These are phyloP conservation scores for Lyophyllum semitale DNA, from an alignment of 768 basidiomycete genomes.

Conservation along the genomic window DNA sequence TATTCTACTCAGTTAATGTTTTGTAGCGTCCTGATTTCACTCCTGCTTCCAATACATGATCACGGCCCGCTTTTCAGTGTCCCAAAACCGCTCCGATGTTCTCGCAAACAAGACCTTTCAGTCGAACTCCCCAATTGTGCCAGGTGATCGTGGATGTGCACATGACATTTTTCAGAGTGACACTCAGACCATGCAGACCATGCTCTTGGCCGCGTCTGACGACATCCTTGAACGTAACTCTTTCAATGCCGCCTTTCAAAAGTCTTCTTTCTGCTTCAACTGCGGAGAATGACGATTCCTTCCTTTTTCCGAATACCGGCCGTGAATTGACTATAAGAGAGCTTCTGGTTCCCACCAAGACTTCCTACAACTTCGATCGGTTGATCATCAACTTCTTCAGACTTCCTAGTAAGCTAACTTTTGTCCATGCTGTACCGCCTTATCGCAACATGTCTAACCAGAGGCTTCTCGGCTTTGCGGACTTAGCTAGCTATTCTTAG, in stretches of 20 bases:
- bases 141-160: not conserved
- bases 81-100: not conserved
- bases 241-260: not conserved
- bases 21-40: not conserved
- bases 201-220: not conserved
- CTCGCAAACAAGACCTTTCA: not conserved
- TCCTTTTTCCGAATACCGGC: conserved; percentile 12
- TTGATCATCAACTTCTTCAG: conserved; percentile 1
- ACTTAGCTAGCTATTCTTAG: not conserved
- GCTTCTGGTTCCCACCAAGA: conserved; percentile 3
- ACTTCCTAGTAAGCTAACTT: not conserved
- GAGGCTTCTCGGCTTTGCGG: not conserved
- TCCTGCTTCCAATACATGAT: not conserved
- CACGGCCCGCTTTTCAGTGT: not conserved
- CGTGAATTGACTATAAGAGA: conserved; percentile 7
- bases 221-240: not conserved
- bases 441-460: not conserved
- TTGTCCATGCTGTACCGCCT: not conserved
- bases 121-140: not conserved
- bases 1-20: not conserved
- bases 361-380: not conserved
- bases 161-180: not conserved
- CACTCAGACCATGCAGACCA: not conserved
- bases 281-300: not conserved
- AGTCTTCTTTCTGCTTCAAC: not conserved